Base-by-base conservation (phyloP, 2,329 filamentous ascomycete genomes). In the Aspergillus neotritici region DNA sequence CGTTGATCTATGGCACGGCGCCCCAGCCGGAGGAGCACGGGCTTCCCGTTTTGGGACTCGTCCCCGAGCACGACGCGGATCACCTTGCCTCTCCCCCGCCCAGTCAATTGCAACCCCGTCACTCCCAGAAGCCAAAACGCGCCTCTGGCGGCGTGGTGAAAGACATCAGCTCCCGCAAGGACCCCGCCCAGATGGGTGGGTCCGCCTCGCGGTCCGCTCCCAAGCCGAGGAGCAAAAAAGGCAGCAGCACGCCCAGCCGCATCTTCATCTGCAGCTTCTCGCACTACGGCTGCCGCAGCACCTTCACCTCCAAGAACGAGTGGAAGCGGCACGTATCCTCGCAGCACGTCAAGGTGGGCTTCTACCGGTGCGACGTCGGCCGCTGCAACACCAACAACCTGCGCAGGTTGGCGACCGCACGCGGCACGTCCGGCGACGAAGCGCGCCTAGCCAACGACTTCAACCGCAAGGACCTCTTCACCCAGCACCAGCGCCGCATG, bases 391-490 rank as follows among this genome's bases (percentile, higher is more conserved):
- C 46, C 17, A 45, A 37, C 37, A 43, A 55, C 44, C 31, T 30
- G 48, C 49, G 37, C 42, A 48, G 35, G 28, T 8, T 37, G 15
- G 7, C 34, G 29, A 21, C 41, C 34, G 38, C 39, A 45, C 34
- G 49, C 52, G 29, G 47, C 56, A 13, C 54, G 60, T 28, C 28
- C 41, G 2, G 31, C 41, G 44, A 51, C 50, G 32, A 52, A 28
- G 54, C 15, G 41, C 55, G 56, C 9, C 66, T 74, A 5, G 70
- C 70, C 31, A 82, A 84, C 55, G 82, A 80, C 63, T 95, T 95
- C 72, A 94, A 94, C 66, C 84, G 90, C 57, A 94, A 94, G 62
- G 90, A 96, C 58, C 78, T 96, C 8, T 95, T 90, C 69, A 87
- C 84, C 0, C 88, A 94, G 58, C 91, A 96, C 60, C 75, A 91